Conservation (phyloP, 164 flowering plant species). For the Nymphaea thermarum region DNA sequence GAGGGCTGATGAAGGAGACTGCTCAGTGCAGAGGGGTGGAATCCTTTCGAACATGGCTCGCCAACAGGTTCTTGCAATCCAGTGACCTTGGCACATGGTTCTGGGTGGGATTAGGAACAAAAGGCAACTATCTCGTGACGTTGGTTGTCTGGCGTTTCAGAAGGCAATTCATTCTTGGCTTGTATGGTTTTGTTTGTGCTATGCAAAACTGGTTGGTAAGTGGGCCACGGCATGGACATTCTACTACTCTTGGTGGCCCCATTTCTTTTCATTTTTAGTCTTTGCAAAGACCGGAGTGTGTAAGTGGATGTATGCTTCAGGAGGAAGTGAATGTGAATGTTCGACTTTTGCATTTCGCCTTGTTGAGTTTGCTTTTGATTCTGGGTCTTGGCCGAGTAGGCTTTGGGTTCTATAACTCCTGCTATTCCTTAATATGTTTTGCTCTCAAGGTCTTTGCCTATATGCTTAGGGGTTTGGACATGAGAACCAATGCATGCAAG, state of each 20-base stretch:
- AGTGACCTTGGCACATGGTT: constrained; percentile 16
- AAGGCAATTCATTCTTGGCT: constrained; percentile 5
- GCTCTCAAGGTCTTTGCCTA: too few relatives aligned
- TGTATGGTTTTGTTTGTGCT: background rate
- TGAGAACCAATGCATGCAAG: too few relatives aligned
- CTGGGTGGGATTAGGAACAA: background rate
- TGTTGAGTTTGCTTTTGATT: too few relatives aligned
- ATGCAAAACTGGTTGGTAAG: background rate
- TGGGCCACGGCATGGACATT: background rate
- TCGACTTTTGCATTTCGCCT: too few relatives aligned
- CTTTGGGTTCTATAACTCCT: too few relatives aligned
- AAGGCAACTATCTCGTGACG: background rate
- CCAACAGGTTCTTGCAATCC: constrained; percentile 48
- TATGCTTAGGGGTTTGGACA: too few relatives aligned
- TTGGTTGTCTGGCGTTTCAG: background rate
- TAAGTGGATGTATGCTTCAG: too few relatives aligned
- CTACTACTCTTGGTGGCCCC: background rate
- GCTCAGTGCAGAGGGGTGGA: constrained; percentile 39
- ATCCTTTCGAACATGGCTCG: constrained; percentile 29
- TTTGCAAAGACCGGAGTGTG: too few relatives aligned
- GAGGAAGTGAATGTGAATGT: too few relatives aligned
- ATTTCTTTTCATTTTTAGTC: too few relatives aligned
- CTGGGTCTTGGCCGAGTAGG: too few relatives aligned
- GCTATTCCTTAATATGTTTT: too few relatives aligned
- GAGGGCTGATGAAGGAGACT: constrained; percentile 35